These are phyloP conservation scores for Scalesia atractyloides DNA, from an alignment of 129 eudicot species.

Conservation along the genomic window DNA sequence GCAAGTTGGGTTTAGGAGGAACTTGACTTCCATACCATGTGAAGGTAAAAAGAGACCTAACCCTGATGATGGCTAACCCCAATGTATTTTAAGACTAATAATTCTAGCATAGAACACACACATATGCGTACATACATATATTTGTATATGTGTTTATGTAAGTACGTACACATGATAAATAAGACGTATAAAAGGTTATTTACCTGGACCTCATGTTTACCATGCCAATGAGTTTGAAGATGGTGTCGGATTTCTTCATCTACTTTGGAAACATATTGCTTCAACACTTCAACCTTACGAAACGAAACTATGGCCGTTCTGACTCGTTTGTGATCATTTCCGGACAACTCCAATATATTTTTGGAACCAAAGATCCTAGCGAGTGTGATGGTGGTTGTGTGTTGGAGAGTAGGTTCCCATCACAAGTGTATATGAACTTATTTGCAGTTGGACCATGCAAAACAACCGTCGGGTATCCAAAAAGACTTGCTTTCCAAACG, in stretches of 20 bases:
- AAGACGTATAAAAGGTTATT: neutral
- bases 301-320: conserved; percentile 36
- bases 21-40: too few species aligned
- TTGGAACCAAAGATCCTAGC: conserved; percentile 28
- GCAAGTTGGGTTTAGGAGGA: too few species aligned
- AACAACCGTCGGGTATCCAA: conserved; percentile 33
- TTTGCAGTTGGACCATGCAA: conserved; percentile 39
- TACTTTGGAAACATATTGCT: conserved; percentile 35
- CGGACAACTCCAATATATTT: conserved; percentile 32
- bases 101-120: too few species aligned
- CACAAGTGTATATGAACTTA: conserved; percentile 38
- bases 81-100: too few species aligned
- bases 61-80: too few species aligned
- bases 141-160: too few species aligned
- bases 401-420: conserved; percentile 22
- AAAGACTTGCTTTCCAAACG: conserved; percentile 27
- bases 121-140: too few species aligned
- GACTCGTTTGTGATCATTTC: conserved; percentile 44
- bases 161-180: neutral
- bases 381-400: conserved; percentile 29
- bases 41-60: too few species aligned
- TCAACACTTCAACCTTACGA: conserved; percentile 40
- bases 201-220: conserved; percentile 34
- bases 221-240: conserved; percentile 33
- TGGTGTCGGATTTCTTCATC: conserved; percentile 46